Percentiles rank a stretch among this genome's conserved stretches.
Evolutionary conservation across 78 protist genomes (phyloP).

Genomic region (Tieghemostelium lacteum): DNA sequence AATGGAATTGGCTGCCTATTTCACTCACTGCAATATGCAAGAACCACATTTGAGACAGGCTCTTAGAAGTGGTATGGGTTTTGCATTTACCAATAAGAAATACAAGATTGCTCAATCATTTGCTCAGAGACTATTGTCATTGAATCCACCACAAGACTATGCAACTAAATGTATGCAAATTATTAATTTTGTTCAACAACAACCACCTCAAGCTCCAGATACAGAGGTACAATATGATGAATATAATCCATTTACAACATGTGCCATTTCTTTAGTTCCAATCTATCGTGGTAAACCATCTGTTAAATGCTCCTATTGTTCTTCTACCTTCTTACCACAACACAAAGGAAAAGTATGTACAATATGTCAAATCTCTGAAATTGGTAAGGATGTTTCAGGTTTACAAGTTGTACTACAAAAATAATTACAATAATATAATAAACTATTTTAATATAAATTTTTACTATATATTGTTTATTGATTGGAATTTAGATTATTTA

Average conservation of each 20-base stretch:
- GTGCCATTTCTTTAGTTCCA: slow-evolving; percentile 80
- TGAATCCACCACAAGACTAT: slow-evolving; percentile 80
- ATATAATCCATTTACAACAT: slow-evolving; percentile 94
- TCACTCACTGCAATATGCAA: slow-evolving; percentile 96
- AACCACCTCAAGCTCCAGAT: slow-evolving; percentile 30
- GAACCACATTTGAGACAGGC: slow-evolving; percentile 88
- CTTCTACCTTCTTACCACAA: slow-evolving; percentile 76
- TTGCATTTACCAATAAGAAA: slow-evolving; percentile 82
- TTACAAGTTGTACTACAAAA: slow-evolving; percentile 37
- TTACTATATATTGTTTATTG: no score
- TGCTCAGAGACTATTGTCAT: slow-evolving; percentile 91
- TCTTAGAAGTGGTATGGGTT: slow-evolving; percentile 91
- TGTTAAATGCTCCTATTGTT: slow-evolving; percentile 87
- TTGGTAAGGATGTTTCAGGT: slow-evolving; percentile 77
- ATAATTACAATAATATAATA: no score
- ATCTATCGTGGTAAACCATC: slow-evolving; percentile 89
- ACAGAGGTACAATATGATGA: slow-evolving; percentile 87
- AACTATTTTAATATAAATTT: no score
- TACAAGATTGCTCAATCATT: slow-evolving; percentile 86
- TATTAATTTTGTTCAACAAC: slow-evolving; percentile 78
- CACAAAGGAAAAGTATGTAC: slow-evolving; percentile 83
- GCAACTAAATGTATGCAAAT: slow-evolving; percentile 76
- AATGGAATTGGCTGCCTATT: slow-evolving; percentile 96
- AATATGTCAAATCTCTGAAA: slow-evolving; percentile 74
- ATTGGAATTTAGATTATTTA: no score